Base-by-base conservation (phyloP, 2,329 filamentous ascomycete genomes). In the Cryphonectria nitschkei region DNA sequence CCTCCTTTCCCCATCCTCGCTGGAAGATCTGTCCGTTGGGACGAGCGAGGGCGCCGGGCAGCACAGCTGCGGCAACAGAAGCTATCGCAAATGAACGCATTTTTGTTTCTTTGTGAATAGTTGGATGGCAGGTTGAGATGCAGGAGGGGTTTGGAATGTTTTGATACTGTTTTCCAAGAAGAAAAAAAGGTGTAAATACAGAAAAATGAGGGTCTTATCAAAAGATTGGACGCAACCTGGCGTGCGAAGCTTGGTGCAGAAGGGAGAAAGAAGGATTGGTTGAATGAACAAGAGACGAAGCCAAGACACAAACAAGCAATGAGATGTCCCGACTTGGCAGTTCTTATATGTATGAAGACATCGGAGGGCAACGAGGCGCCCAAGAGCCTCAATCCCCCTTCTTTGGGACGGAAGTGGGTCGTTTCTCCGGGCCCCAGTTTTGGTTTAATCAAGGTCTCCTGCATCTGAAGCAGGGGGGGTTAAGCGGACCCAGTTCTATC, bases 161-260 rank as follows among this genome's bases (percentile, higher is more conserved):
- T 61, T 16, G n/a, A 37, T 19, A n/a, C 37, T 62, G 37, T 39
- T 39, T 37, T 34, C 6, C 34, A 9, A 11, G 6, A 6, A 26
- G 22, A 11, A 54, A 22, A 3, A 50, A 37, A n/a, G 14, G 7
- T 34, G 22, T 37, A 41, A 43, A 43, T 7, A 22, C 22, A 43
- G 11, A 39, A 54, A 43, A n/a, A 22, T 14, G 4, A 50, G 7
- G 22, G 32, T 32, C 4, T 41, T 37, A n/a, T 52, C 14, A 56
- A 70, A 56, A 67, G 68, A 70, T 26, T 67, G 65, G 68, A 70
- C 68, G 68, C 68, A 70, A 67, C 68, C 68, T 65, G 68, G 68
- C 68, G 68, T 70, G 56, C 64, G 58, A n/a, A 37, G 58, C 56
- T 62, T 62, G 67, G 67, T 63, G 68, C 68, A 70, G 67, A 46